phyloP scores from a whole-genome alignment of 2,329 filamentous ascomycete species.

The Didymella lethalis region DNA sequence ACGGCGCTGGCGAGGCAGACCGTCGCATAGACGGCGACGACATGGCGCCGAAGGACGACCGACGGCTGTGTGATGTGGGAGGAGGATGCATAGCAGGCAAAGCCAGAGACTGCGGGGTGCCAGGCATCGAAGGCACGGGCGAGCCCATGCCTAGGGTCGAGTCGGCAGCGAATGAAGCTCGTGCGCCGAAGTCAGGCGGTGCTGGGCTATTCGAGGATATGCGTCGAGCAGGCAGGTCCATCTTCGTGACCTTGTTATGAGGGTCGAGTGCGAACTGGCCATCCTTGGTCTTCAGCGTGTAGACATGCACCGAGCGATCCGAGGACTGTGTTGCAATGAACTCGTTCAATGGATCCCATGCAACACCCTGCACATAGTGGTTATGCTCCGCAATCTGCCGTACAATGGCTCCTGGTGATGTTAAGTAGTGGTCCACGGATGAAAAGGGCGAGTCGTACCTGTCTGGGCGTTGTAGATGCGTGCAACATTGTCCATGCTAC shows the following conservation, averaged over 20 bases:
- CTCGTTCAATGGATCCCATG: slow-evolving; percentile 98
- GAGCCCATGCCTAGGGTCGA: slow-evolving; percentile 69
- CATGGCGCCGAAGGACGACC: slow-evolving; percentile 80
- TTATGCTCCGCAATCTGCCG: slow-evolving; percentile 97
- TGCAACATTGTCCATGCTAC: slow-evolving; percentile 98
- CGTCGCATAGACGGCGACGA: slow-evolving; percentile 78
- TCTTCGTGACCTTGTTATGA: slow-evolving; percentile 83
- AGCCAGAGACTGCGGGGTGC: slow-evolving; percentile 87
- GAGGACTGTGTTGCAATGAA: slow-evolving; percentile 98
- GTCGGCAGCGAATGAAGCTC: slow-evolving; percentile 68
- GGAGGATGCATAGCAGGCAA: slow-evolving; percentile 92
- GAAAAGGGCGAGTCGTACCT: slow-evolving; percentile 62
- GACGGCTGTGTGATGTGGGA: slow-evolving; percentile 85
- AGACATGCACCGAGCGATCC: slow-evolving; percentile 96
- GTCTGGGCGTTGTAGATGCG: slow-evolving; percentile 95
- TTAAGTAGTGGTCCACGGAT: slow-evolving; percentile 26
- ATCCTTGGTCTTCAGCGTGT: slow-evolving; percentile 94
- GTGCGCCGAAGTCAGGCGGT: slow-evolving; percentile 78
- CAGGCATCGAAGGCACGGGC: slow-evolving; percentile 87
- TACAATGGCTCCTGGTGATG: slow-evolving; percentile 57
- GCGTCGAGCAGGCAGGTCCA: slow-evolving; percentile 89
- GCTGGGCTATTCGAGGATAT: slow-evolving; percentile 93
- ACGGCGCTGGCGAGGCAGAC: slow-evolving; percentile 91
- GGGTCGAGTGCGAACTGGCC: slow-evolving; percentile 87
- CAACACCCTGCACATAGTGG: slow-evolving; percentile 97